Evolutionary conservation across 345 rosid genomes (phyloP).

Genomic region (Salix arbutifolia): DNA sequence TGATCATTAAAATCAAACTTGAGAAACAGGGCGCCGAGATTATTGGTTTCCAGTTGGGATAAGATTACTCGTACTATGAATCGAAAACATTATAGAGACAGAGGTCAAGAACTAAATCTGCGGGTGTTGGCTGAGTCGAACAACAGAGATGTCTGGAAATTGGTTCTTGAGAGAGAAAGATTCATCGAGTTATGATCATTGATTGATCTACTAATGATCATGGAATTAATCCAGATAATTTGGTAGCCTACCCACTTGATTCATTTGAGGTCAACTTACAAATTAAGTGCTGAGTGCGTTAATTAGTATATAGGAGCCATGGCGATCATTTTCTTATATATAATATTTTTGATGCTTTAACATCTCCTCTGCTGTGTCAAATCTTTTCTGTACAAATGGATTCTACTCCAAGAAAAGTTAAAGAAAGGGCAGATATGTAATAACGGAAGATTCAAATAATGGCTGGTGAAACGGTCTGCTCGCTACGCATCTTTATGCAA

Average conservation of each 20-base stretch:
- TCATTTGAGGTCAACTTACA: not conserved
- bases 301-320: not conserved
- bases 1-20: not conserved
- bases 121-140: too few relatives aligned
- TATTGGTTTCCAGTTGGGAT: not conserved
- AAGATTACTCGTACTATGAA: not conserved
- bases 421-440: constrained; percentile 19
- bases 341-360: not conserved
- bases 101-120: too few relatives aligned
- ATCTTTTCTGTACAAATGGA: not conserved
- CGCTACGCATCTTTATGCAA: constrained; percentile 32
- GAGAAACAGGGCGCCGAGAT: not conserved
- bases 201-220: too few relatives aligned
- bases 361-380: not conserved
- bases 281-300: not conserved
- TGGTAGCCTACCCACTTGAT: not conserved
- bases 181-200: too few relatives aligned
- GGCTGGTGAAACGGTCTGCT: constrained; percentile 28
- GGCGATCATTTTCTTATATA: not conserved
- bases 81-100: not conserved
- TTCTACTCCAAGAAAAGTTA: not conserved
- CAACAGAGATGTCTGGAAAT: too few relatives aligned
- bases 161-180: too few relatives aligned
- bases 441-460: constrained; percentile 23
- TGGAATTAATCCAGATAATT: too few relatives aligned